Evolutionary conservation across 305 asterid genomes (phyloP).

Genomic region (Rubia tinctorum): DNA sequence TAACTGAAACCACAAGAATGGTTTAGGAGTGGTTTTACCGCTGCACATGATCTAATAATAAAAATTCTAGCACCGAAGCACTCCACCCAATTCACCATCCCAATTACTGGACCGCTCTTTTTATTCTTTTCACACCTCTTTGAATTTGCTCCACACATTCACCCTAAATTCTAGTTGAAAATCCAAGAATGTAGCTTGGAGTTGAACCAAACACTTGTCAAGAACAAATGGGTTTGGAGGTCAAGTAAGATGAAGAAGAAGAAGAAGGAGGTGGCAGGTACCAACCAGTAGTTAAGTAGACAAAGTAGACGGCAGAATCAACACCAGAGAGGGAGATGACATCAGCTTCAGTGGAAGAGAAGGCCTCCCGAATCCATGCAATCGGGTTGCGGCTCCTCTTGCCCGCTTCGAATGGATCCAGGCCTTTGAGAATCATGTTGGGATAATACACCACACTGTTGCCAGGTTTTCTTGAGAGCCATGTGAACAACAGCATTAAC

Average conservation of each 20-base stretch:
- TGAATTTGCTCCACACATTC: no score
- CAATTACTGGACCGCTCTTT: no score
- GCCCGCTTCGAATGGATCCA: constrained; percentile 76
- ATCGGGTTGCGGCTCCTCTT: constrained; percentile 68
- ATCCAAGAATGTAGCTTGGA: no score
- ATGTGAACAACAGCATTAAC: constrained; percentile 67
- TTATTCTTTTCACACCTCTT: no score
- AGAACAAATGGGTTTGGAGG: neutral
- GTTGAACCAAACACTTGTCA: neutral
- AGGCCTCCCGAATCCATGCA: constrained; percentile 85
- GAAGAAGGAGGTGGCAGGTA: no score
- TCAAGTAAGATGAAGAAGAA: no score
- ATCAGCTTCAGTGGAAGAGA: constrained; percentile 74
- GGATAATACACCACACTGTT: constrained; percentile 76
- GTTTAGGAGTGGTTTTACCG: no score
- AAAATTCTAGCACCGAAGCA: no score
- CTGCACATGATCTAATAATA: no score
- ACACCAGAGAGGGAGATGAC: constrained; percentile 72
- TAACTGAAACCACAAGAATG: no score
- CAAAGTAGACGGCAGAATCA: constrained; percentile 94
- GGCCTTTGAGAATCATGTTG: constrained; percentile 65
- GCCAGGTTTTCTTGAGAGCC: constrained; percentile 68
- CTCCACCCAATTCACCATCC: no score
- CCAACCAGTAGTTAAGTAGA: constrained; percentile 75
- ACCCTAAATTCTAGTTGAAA: no score